Conservation (phyloP, 2,329 filamentous ascomycete genomes). For the Xylaria digitata region DNA sequence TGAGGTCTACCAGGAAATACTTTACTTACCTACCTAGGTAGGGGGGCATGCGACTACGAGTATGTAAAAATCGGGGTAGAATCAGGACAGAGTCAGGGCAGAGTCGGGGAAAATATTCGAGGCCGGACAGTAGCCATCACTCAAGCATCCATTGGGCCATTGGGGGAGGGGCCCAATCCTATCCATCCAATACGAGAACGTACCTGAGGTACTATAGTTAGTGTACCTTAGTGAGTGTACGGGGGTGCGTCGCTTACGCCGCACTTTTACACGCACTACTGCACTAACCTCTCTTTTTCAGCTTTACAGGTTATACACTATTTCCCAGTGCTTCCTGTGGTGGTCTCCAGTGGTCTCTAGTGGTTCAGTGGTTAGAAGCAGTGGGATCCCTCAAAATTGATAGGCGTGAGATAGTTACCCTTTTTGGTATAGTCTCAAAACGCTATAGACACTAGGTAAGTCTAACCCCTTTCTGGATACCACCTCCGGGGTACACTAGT, state of each 20-base stretch:
- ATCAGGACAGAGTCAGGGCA: not conserved
- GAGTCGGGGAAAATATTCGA: constrained; percentile 18
- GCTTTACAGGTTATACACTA: not conserved
- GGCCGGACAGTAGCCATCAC: not conserved
- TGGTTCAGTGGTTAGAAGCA: constrained; percentile 2
- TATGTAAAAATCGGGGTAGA: not conserved
- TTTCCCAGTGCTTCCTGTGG: too few relatives aligned
- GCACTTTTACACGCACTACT: not conserved
- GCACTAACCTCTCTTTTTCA: not conserved
- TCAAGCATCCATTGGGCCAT: too few relatives aligned
- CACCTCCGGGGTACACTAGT: not conserved
- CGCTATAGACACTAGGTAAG: too few relatives aligned
- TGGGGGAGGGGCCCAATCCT: too few relatives aligned
- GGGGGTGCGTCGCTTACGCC: not conserved
- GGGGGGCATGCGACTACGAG: not conserved
- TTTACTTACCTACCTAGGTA: too few relatives aligned
- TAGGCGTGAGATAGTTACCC: constrained; percentile 7
- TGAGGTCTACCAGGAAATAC: too few relatives aligned
- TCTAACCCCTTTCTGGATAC: constrained; percentile 21
- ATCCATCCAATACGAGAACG: not conserved
- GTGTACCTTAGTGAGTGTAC: too few relatives aligned
- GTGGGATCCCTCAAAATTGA: constrained; percentile 24
- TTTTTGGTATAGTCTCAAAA: not conserved
- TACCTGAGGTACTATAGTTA: too few relatives aligned
- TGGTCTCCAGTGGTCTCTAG: not conserved